A percentile compares a stretch with the other conserved stretches of the same genome.
phyloP scores from a whole-genome alignment of 169 alveolate genomes.

The Perkinsus marinus region DNA sequence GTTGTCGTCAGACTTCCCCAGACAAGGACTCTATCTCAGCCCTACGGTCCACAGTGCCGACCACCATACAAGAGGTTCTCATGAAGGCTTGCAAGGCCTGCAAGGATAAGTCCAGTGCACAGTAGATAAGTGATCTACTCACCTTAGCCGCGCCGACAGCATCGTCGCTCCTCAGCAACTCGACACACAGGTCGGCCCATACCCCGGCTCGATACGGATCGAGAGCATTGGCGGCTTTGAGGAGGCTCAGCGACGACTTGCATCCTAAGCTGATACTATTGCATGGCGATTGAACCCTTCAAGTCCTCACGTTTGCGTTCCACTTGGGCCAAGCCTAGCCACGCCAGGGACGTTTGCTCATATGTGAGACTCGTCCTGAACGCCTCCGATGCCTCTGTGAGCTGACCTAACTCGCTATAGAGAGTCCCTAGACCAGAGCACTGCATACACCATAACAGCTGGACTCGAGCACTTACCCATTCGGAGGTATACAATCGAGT shows the following conservation, averaged over 20 bases:
- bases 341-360: background rate
- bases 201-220: background rate
- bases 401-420: background rate
- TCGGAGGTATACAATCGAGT: background rate
- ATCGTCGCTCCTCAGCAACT: background rate
- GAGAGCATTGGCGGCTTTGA: background rate
- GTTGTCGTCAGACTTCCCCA: background rate
- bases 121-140: background rate
- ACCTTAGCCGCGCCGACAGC: background rate
- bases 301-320: background rate
- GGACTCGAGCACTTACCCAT: background rate
- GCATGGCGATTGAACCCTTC: background rate
- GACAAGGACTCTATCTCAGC: background rate
- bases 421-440: background rate
- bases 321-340: background rate
- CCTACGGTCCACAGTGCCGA: background rate
- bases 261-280: background rate
- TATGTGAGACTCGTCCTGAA: background rate
- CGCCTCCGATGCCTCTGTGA: background rate
- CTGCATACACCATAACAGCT: background rate
- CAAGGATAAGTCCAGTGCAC: background rate
- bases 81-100: background rate
- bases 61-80: background rate
- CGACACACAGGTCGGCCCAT: background rate
- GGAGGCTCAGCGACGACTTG: background rate